These are phyloP conservation scores for Geoglossum glabrum DNA, from an alignment of 495 filamentous ascomycete species.

Conservation along the genomic window DNA sequence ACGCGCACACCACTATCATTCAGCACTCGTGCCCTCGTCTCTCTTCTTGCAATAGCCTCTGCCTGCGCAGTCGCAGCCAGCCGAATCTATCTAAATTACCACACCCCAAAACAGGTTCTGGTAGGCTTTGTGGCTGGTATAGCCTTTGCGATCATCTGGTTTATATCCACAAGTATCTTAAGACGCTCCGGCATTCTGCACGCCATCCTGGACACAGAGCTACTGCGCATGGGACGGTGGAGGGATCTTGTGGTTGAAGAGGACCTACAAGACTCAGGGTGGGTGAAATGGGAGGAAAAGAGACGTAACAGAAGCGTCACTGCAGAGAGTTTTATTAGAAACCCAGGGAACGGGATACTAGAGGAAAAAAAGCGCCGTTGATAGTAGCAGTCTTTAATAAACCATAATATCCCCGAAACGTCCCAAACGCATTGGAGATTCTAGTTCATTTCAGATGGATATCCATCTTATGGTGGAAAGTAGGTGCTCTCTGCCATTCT, in stretches of 20 bases:
- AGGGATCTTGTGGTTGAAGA: conserved; percentile 78
- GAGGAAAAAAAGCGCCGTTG: not conserved
- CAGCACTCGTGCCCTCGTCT: conserved; percentile 33
- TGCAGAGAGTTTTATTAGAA: not conserved
- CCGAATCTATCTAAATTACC: conserved; percentile 81
- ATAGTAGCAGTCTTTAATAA: not conserved
- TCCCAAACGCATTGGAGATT: too few species aligned
- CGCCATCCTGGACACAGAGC: conserved; percentile 48
- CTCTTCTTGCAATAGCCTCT: conserved; percentile 31
- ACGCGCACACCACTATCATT: conserved; percentile 34
- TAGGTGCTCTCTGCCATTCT: too few species aligned
- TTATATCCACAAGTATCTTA: conserved; percentile 40
- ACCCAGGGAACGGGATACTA: not conserved
- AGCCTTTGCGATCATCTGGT: conserved; percentile 61
- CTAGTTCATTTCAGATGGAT: too few species aligned
- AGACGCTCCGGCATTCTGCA: conserved; percentile 43
- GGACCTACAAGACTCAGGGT: conserved; percentile 78
- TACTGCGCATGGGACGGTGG: conserved; percentile 44
- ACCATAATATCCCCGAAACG: too few species aligned
- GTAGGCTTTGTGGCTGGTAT: conserved; percentile 56
- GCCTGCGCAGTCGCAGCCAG: conserved; percentile 59
- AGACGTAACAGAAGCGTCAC: not conserved
- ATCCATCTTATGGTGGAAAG: too few species aligned
- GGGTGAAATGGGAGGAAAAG: conserved; percentile 68
- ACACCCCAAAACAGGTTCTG: conserved; percentile 71